Conservation (phyloP, 176 grass and related monocot species). For the Carex myosuroides region DNA sequence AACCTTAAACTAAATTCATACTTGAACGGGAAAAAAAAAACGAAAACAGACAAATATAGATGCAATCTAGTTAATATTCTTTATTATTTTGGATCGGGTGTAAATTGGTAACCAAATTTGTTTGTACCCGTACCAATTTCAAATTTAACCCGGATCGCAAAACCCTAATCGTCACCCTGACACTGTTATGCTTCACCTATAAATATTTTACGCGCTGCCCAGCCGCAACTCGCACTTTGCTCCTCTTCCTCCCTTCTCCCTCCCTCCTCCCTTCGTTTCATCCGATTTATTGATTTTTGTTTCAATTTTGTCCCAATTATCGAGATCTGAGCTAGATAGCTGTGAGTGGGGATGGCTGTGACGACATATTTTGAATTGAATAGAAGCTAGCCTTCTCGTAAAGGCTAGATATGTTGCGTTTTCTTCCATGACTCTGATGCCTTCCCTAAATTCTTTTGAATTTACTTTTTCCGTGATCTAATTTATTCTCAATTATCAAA, state of each 20-base stretch:
- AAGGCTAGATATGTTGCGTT: slow-evolving; percentile 31
- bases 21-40: too few species aligned
- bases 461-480: neutral
- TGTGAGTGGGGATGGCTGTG: slow-evolving; percentile 9
- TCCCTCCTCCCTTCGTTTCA: neutral
- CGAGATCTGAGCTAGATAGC: neutral
- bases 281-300: neutral
- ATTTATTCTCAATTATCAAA: too few species aligned
- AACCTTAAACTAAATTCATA: too few species aligned
- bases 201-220: neutral
- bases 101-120: neutral
- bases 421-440: slow-evolving; percentile 76
- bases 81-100: neutral
- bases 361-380: slow-evolving; percentile 32
- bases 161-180: neutral
- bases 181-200: neutral
- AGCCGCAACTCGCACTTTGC: neutral
- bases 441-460: neutral
- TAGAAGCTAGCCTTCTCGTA: slow-evolving; percentile 25
- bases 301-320: too few species aligned
- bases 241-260: neutral
- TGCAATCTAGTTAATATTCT: too few species aligned
- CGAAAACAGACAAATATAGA: too few species aligned
- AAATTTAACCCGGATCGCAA: neutral
- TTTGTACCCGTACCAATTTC: neutral